These are phyloP conservation scores for Haematococcus lacustris DNA, from an alignment of 139 green algal genomes.

Conservation along the genomic window DNA sequence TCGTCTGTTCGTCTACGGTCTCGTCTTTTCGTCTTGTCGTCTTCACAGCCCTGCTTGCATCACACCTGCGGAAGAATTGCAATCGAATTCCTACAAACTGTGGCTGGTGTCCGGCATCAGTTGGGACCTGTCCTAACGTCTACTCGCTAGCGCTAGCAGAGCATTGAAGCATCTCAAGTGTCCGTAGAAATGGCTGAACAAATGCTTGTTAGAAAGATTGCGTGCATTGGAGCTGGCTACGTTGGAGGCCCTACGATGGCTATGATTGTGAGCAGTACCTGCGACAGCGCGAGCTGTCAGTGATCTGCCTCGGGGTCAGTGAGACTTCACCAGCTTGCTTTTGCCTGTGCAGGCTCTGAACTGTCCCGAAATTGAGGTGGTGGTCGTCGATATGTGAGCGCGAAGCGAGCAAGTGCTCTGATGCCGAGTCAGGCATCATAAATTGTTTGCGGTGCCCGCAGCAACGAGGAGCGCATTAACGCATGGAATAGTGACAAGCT, in stretches of 20 bases:
- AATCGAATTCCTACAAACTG: too few species aligned
- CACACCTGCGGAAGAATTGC: too few species aligned
- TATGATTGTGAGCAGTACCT: constrained; percentile 70
- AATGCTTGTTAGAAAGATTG: constrained; percentile 47
- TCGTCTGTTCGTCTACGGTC: too few species aligned
- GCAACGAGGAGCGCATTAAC: constrained; percentile 36
- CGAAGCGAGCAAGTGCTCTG: not conserved
- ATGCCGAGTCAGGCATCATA: not conserved
- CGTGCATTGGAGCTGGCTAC: constrained; percentile 77
- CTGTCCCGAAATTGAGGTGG: constrained; percentile 90
- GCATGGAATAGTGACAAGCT: constrained; percentile 95
- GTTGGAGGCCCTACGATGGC: constrained; percentile 89
- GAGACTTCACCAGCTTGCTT: too few species aligned
- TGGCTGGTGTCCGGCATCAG: too few species aligned
- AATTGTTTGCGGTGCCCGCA: not conserved
- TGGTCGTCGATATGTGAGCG: constrained; percentile 52
- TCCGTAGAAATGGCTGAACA: constrained; percentile 6
- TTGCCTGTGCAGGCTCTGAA: constrained; percentile 90
- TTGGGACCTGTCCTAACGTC: too few species aligned
- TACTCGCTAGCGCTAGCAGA: too few species aligned
- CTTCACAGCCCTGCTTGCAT: too few species aligned
- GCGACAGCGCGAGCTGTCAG: too few species aligned
- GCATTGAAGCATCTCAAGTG: too few species aligned
- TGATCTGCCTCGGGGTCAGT: too few species aligned
- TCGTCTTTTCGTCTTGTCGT: too few species aligned